These are phyloP conservation scores for Ganoderma sinense DNA, from an alignment of 1,284 basidiomycete genomes.

Conservation along the genomic window DNA sequence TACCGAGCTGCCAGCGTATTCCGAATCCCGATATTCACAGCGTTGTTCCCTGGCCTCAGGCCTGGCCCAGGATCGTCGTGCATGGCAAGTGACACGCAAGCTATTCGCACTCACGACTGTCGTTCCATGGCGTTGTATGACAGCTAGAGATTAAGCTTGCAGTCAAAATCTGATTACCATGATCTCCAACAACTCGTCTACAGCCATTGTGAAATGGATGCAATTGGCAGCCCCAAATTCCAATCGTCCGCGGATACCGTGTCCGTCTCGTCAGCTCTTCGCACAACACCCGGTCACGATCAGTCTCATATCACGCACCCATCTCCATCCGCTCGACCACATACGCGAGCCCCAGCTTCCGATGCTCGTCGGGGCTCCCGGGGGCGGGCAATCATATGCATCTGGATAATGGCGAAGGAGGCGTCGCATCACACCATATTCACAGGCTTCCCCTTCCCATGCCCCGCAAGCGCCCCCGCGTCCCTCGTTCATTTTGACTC, in stretches of 20 bases:
- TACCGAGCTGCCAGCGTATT: not conserved
- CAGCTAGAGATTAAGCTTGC: not conserved
- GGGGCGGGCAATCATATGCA: conserved; percentile 1
- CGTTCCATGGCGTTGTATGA: not conserved
- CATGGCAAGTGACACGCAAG: not conserved
- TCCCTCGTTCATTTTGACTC: not conserved
- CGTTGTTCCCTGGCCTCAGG: too few species aligned
- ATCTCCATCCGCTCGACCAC: not conserved
- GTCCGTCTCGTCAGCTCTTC: not conserved
- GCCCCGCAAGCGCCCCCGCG: not conserved
- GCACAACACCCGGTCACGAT: not conserved
- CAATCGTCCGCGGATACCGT: not conserved
- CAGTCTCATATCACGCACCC: not conserved
- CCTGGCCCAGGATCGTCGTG: not conserved
- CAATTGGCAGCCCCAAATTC: not conserved
- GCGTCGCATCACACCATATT: not conserved
- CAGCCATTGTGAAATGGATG: not conserved
- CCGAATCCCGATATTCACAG: not conserved
- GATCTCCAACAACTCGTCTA: not conserved
- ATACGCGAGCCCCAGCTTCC: not conserved
- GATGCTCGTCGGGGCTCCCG: conserved; percentile 3
- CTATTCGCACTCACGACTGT: not conserved
- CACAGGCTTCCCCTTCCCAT: not conserved
- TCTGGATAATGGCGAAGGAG: not conserved
- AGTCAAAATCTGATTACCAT: not conserved